A percentile compares a stretch with the other conserved stretches of the same genome.
These are phyloP conservation scores for Sonneratia alba DNA, from an alignment of 345 rosid species.

Conservation along the genomic window DNA sequence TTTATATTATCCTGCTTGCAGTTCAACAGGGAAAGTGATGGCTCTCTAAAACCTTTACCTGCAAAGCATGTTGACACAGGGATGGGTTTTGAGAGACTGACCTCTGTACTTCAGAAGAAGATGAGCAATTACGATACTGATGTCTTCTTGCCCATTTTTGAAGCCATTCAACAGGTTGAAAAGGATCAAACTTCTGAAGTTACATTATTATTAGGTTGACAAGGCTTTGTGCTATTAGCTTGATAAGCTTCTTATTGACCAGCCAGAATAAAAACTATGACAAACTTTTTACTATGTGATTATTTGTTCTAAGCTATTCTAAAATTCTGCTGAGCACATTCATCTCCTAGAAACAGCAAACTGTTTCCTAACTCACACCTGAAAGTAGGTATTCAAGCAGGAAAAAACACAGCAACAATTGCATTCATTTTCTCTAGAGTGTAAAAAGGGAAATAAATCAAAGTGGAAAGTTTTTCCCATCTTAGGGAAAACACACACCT, in stretches of 20 bases:
- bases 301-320: neutral
- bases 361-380: neutral
- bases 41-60: slow-evolving; percentile 75
- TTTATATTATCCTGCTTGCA: slow-evolving; percentile 19
- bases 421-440: neutral
- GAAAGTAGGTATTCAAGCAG: neutral
- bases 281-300: too few species aligned
- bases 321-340: neutral
- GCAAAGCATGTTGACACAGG: slow-evolving; percentile 99
- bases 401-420: neutral
- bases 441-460: neutral
- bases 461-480: neutral
- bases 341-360: neutral
- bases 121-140: slow-evolving; percentile 99
- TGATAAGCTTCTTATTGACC: neutral
- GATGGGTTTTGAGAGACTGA: slow-evolving; percentile 91
- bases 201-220: neutral
- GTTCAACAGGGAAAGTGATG: slow-evolving; percentile 91
- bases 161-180: slow-evolving; percentile 66
- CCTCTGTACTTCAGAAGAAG: slow-evolving; percentile 85
- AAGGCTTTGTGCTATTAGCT: neutral
- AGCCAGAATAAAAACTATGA: too few species aligned
- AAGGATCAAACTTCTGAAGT: neutral
- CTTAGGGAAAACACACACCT: neutral
- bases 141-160: slow-evolving; percentile 84